Evolutionary conservation across 768 basidiomycete genomes (phyloP).

Genomic region (Chalciporus chontae): DNA sequence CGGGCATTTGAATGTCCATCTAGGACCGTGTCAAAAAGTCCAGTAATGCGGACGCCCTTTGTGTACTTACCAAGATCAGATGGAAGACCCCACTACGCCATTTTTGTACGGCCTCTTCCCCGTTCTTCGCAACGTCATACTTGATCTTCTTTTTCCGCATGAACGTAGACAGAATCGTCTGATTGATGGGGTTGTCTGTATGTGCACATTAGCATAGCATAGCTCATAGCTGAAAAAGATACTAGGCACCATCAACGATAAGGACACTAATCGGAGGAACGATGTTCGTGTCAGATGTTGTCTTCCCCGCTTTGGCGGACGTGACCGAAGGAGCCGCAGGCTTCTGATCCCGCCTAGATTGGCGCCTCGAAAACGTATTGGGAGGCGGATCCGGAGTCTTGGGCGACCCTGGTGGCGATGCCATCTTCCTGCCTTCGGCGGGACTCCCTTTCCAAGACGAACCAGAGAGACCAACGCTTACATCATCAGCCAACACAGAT

Average conservation of each 20-base stretch:
- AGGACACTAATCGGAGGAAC: slow-evolving; percentile 97
- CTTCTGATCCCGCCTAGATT: slow-evolving; percentile 31
- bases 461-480: neutral
- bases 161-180: slow-evolving; percentile 94
- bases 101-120: slow-evolving; percentile 92
- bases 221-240: neutral
- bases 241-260: slow-evolving; percentile 87
- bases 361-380: slow-evolving; percentile 26
- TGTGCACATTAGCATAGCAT: slow-evolving; percentile 11
- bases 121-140: slow-evolving; percentile 91
- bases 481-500: slow-evolving; percentile 31
- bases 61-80: slow-evolving; percentile 77
- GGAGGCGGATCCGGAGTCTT: slow-evolving; percentile 22
- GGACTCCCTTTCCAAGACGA: slow-evolving; percentile 25
- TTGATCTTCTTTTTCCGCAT: slow-evolving; percentile 96
- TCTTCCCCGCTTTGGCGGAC: slow-evolving; percentile 48
- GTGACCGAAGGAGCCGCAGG: slow-evolving; percentile 25
- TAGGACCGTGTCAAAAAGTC: slow-evolving; percentile 32
- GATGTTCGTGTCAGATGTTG: slow-evolving; percentile 59
- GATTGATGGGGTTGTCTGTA: slow-evolving; percentile 97
- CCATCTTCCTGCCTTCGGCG: slow-evolving; percentile 29
- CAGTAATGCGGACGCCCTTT: neutral
- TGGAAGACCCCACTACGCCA: slow-evolving; percentile 94
- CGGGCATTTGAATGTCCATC: slow-evolving; percentile 99
- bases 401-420: slow-evolving; percentile 35